Percentiles rank a stretch among this genome's conserved stretches.
Conservation (phyloP, 768 basidiomycete species). For the Suillus alpinus region DNA sequence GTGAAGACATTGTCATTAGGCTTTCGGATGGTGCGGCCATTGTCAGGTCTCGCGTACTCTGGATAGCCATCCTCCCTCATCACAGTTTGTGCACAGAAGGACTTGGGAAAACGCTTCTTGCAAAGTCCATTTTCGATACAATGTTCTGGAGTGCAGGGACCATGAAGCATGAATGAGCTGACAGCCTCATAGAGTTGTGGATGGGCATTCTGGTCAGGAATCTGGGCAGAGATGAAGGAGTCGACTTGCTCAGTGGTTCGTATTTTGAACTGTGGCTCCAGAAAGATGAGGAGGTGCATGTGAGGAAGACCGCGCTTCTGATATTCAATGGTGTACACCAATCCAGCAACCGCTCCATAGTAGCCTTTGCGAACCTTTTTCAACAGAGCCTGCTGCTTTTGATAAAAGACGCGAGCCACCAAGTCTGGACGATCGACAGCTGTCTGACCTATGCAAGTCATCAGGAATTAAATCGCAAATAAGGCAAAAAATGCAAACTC, state of each 20-base stretch:
- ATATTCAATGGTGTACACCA: constrained; percentile 55
- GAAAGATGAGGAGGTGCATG: constrained; percentile 47
- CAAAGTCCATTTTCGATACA: constrained; percentile 45
- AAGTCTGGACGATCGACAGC: constrained; percentile 47
- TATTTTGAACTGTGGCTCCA: constrained; percentile 34
- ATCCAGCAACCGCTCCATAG: constrained; percentile 41
- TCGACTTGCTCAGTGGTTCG: constrained; percentile 38
- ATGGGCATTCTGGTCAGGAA: constrained; percentile 39
- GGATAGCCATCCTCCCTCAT: constrained; percentile 42
- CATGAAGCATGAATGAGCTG: constrained; percentile 43
- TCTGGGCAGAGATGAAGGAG: constrained; percentile 36
- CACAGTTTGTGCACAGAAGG: constrained; percentile 31
- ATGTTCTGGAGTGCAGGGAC: constrained; percentile 31
- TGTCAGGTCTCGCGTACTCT: constrained; percentile 30
- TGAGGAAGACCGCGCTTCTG: constrained; percentile 58
- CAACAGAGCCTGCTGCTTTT: constrained; percentile 37
- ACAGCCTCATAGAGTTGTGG: constrained; percentile 41
- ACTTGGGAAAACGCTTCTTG: constrained; percentile 43
- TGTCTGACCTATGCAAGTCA: constrained; percentile 24
- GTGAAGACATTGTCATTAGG: constrained; percentile 20
- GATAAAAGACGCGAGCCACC: constrained; percentile 42
- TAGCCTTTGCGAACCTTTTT: constrained; percentile 37
- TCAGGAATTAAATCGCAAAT: not conserved
- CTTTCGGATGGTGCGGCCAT: constrained; percentile 29
- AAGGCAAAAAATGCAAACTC: not conserved